These are phyloP conservation scores for Epichloe hybrida DNA, from an alignment of 2,329 filamentous ascomycete genomes.

Conservation along the genomic window DNA sequence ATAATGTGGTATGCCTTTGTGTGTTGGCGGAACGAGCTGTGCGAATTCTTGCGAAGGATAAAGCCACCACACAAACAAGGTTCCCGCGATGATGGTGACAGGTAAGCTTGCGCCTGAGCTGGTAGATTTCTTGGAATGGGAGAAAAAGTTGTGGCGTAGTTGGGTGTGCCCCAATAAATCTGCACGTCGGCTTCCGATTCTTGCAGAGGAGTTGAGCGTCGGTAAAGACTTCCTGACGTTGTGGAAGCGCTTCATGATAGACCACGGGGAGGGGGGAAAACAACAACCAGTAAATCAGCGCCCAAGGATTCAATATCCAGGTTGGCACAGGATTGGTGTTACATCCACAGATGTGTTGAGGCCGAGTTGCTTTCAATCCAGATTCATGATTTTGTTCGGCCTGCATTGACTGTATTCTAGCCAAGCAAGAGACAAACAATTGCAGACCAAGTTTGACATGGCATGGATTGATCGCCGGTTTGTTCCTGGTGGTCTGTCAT, in stretches of 20 bases:
- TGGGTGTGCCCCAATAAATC: neutral
- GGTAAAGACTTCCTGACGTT: constrained; percentile 5
- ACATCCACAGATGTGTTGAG: no score
- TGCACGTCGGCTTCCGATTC: neutral
- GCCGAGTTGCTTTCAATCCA: neutral
- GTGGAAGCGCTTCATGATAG: constrained; percentile 7
- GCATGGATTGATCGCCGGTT: neutral
- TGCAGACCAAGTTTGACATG: neutral
- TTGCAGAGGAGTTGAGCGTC: constrained; percentile 1
- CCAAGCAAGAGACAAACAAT: neutral
- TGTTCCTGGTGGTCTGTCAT: neutral
- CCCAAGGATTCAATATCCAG: no score
- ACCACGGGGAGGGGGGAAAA: neutral
- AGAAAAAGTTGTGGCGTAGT: constrained; percentile 2
- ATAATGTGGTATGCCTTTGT: neutral
- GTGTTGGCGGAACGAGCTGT: constrained; percentile 16
- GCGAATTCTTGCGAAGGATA: constrained; percentile 31
- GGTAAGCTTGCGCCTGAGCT: constrained; percentile 12
- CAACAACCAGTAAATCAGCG: neutral
- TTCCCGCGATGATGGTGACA: constrained; percentile 20
- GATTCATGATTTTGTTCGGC: neutral
- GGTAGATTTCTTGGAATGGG: neutral
- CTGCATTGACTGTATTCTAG: neutral
- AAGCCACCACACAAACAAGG: constrained; percentile 29
- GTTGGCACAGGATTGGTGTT: neutral